A percentile compares a stretch with the other conserved stretches of the same genome.
Conservation (phyloP, 345 rosid genomes). For the Balakata baccata region DNA sequence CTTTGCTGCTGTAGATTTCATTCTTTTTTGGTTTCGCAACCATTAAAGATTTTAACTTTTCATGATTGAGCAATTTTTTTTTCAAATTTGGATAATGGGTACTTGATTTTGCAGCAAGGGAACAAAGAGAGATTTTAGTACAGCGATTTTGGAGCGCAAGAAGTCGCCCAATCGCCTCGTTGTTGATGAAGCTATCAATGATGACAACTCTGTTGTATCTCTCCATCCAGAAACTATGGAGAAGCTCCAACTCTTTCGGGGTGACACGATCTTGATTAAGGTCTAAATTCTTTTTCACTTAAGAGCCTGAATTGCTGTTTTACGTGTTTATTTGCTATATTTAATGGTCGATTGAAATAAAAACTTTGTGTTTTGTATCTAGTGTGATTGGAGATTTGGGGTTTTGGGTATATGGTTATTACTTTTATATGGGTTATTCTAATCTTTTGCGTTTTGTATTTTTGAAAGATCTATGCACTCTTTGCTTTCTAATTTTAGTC, state of each 20-base stretch:
- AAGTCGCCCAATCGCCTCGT: constrained; percentile 82
- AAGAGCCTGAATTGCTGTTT: not conserved
- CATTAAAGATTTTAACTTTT: not conserved
- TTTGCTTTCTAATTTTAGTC: not conserved
- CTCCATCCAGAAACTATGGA: constrained; percentile 92
- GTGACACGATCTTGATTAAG: constrained; percentile 89
- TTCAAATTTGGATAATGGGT: not conserved
- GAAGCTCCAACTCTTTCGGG: constrained; percentile 95
- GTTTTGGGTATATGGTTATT: not conserved
- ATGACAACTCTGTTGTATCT: constrained; percentile 87
- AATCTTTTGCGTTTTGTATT: not conserved
- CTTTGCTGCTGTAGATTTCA: not conserved
- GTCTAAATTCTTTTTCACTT: constrained; percentile 28
- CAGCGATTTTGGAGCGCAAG: constrained; percentile 88
- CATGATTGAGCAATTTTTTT: not conserved
- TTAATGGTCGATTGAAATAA: constrained; percentile 3
- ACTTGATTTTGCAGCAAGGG: constrained; percentile 49
- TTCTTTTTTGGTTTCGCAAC: not conserved
- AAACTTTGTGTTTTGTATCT: not conserved
- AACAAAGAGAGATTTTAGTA: constrained; percentile 80
- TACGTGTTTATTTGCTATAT: not conserved
- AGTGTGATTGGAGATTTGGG: constrained; percentile 5
- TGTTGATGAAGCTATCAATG: constrained; percentile 85
- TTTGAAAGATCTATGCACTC: not conserved
- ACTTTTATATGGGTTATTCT: not conserved